Conservation (phyloP, 139 green algal species). For the Choricystis sp. region DNA sequence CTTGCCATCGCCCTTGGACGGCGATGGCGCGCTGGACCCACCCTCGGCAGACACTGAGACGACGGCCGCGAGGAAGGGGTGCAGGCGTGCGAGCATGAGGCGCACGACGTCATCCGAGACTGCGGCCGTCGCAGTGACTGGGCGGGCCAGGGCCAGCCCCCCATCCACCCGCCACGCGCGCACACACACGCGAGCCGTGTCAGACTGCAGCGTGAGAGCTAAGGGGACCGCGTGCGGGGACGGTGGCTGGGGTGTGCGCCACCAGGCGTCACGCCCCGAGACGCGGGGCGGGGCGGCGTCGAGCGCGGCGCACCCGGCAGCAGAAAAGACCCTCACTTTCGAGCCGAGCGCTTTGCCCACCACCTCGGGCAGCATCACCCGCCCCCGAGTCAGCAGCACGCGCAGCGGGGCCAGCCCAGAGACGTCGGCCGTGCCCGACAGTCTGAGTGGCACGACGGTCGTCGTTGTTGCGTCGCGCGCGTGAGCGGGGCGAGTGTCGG, state of each 20-base stretch:
- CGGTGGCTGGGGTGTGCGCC: no score
- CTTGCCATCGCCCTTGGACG: no score
- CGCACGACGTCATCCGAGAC: background rate
- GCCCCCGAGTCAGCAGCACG: background rate
- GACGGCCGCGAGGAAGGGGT: background rate
- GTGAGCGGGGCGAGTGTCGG: background rate
- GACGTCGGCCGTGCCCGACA: background rate
- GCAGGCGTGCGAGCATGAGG: background rate
- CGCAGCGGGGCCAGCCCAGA: background rate
- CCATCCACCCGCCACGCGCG: background rate
- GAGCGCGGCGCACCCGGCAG: no score
- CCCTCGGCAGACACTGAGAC: background rate
- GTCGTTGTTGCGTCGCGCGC: no score
- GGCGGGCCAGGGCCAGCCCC: background rate
- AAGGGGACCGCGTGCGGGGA: no score
- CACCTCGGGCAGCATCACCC: background rate
- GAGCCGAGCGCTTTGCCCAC: background rate
- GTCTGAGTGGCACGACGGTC: background rate
- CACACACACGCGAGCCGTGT: background rate
- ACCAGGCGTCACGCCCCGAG: no score
- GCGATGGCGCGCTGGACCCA: no score
- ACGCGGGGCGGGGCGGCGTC: no score
- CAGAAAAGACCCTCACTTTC: background rate
- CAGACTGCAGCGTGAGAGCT: background rate
- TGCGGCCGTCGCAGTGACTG: background rate